Percentiles rank a stretch among this genome's conserved stretches.
These are phyloP conservation scores for Butyriboletus loyo DNA, from an alignment of 768 basidiomycete species.

Conservation along the genomic window DNA sequence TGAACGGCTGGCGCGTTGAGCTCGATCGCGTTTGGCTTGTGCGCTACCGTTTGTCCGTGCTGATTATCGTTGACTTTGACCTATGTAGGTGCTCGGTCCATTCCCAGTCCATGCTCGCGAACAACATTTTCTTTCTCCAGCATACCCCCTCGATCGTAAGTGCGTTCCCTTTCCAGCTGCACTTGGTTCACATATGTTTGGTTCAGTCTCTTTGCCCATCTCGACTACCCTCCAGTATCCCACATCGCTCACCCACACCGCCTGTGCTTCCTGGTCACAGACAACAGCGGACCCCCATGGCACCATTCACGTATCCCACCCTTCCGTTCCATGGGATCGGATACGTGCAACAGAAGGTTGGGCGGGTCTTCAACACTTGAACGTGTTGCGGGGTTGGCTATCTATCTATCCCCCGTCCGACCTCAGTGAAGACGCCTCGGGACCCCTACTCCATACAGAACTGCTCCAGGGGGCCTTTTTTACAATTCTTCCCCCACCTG, in stretches of 20 bases:
- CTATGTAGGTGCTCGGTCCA: slow-evolving; percentile 68
- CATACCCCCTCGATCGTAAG: slow-evolving; percentile 67
- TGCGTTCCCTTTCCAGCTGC: neutral
- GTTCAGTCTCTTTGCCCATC: slow-evolving; percentile 11
- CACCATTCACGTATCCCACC: slow-evolving; percentile 59
- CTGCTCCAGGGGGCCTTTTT: slow-evolving; percentile 77
- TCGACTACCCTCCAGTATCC: slow-evolving; percentile 41
- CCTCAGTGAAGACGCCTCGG: neutral
- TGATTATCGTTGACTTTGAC: neutral
- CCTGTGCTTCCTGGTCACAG: slow-evolving; percentile 57
- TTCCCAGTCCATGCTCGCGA: slow-evolving; percentile 84
- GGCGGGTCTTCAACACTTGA: slow-evolving; percentile 82
- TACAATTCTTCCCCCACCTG: slow-evolving; percentile 51
- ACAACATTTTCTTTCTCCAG: slow-evolving; percentile 77
- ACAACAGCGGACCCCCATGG: slow-evolving; percentile 42
- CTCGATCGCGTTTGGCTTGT: slow-evolving; percentile 31
- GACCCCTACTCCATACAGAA: slow-evolving; percentile 54
- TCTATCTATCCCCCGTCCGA: slow-evolving; percentile 49
- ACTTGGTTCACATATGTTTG: neutral
- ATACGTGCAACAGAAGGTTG: slow-evolving; percentile 80
- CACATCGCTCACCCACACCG: slow-evolving; percentile 43
- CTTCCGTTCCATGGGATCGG: slow-evolving; percentile 59
- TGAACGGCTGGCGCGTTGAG: slow-evolving; percentile 22
- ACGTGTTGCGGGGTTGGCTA: slow-evolving; percentile 62
- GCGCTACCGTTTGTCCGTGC: slow-evolving; percentile 3